A percentile compares a stretch with the other conserved stretches of the same genome.
phyloP scores from a whole-genome alignment of 140 eudicot genomes.

The Senecio squalidus region DNA sequence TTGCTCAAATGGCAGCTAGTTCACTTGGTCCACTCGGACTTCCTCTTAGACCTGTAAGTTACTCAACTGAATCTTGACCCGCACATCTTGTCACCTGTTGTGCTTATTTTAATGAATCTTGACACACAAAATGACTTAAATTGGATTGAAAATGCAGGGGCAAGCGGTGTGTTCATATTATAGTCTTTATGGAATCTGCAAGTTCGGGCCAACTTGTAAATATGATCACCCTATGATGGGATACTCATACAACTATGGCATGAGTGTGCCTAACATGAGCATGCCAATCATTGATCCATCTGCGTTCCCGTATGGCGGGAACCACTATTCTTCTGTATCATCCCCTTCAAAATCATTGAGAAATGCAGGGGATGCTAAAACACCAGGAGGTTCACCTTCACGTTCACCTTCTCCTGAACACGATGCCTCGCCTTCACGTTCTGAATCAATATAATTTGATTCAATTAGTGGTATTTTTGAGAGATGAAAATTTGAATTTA shows the following conservation, averaged over 20 bases:
- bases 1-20: conserved; percentile 38
- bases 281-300: conserved; percentile 34
- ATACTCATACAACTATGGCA: conserved; percentile 38
- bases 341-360: conserved; percentile 49
- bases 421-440: conserved; percentile 31
- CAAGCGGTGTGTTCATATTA: conserved; percentile 58
- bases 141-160: conserved; percentile 50
- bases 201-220: conserved; percentile 79
- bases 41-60: conserved; percentile 86
- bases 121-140: neutral
- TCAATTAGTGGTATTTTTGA: conserved; percentile 20
- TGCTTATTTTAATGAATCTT: conserved; percentile 1
- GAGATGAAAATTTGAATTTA: conserved; percentile 10
- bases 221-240: conserved; percentile 78
- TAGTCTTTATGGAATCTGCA: conserved; percentile 65
- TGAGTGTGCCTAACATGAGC: conserved; percentile 42
- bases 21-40: conserved; percentile 77
- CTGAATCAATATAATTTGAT: conserved; percentile 30
- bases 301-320: conserved; percentile 29
- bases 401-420: conserved; percentile 30
- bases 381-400: conserved; percentile 15
- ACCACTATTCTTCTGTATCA: conserved; percentile 34
- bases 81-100: neutral
- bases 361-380: conserved; percentile 32
- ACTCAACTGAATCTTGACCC: conserved; percentile 5